Base-by-base conservation (phyloP, 306 rosid species). In the Lathyrus oleraceus region DNA sequence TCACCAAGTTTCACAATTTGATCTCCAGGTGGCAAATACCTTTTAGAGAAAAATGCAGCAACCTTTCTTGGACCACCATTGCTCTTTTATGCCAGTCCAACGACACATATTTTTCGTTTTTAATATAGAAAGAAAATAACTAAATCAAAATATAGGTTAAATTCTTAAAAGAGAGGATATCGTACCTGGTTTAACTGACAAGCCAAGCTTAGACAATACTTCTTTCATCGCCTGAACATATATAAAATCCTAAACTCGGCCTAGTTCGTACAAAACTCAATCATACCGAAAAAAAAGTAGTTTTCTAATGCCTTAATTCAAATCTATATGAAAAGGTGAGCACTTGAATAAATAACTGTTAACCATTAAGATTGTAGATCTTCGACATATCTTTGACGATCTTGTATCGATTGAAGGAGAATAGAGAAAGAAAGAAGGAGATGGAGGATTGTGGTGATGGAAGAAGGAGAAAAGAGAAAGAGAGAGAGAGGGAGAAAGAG, bases 21-120 rank as follows among this genome's bases (percentile, higher is more conserved):
- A 40, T 65, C 83, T 43, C 86, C 39, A 13, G 99, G 97, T 0
- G 97, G 97, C 84, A 91, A 72, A 73, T 96, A 94, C 79, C 99
- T 77, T 67, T 91, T 90, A 4, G 92, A 85, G 48, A 90, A 90
- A 79, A 90, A 91, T 17, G 88, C 52, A 4, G 96, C 83, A 53
- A 94, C 91, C 59, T 77, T 85, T 71, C 78, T 83, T 4, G 88
- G 76, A 64, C 77, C 73, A 63, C 83, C 73, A 13, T 38, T 59
- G 28, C 78, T 23, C 76, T 85, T 90, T 71, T 80, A 96, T 85
- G 91, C 44, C 40, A 67, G 45, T 78, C 61, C 45, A 68, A 63
- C 36, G 66, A 69, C 35, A 20, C 13, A 65, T 27, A 2, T 27
- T 27, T 4, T n/a, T n/a, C n/a, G n/a, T n/a, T n/a, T n/a, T n/a